Base-by-base conservation (phyloP, 1,284 basidiomycete species). In the Cryptococcus wingfieldii region DNA sequence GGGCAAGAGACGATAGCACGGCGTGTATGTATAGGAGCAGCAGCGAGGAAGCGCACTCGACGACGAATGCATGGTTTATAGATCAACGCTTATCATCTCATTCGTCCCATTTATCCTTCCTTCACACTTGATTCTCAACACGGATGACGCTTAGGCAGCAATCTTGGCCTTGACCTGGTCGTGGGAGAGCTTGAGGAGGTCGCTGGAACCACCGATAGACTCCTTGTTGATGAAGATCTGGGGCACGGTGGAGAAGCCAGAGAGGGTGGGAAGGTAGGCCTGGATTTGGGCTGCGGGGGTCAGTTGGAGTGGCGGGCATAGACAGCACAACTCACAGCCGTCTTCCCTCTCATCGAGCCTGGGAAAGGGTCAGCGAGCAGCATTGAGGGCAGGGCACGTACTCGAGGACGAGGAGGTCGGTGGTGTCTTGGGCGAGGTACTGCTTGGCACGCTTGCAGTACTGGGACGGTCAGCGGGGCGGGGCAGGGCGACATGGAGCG, bases 191-290 rank as follows among this genome's bases (percentile, higher is more conserved):
- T 62, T 67, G 62, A 75, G 71, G 23, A 77, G 61, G 52, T 77
- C 75, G 28, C 68, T 70, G 66, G 69, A 71, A 39, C 76, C 76
- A 42, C 76, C 76, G 53, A 77, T 72, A 66, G 74, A 74, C 65
- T 77, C 56, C 62, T 73, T 59, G 55, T 65, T 66, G 68, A 77
- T 72, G 64, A 68, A 77, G 39, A 77, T 65, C 57, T 75, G 69
- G 50, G 76, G 76, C 27, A 77, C 76, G 53, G 76, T 76, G 38
- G 69, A 55, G 64, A 76, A 74, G 45, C 74, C 74, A 57, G 69
- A 74, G 45, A 73, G 60, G 49, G 62, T 46, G 48, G 67, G 65
- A 51, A 77, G 70, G 68, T 76, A 74, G 27, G 60, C 64, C 61
- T 77, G 76, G 62, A 77, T 75, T 25, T 65, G 70, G 50, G 70